Evolutionary conservation across 1,139 yeast genomes (phyloP), one percentile per base, ranked within the genome.

Genomic region (Pichia sp.): DNA sequence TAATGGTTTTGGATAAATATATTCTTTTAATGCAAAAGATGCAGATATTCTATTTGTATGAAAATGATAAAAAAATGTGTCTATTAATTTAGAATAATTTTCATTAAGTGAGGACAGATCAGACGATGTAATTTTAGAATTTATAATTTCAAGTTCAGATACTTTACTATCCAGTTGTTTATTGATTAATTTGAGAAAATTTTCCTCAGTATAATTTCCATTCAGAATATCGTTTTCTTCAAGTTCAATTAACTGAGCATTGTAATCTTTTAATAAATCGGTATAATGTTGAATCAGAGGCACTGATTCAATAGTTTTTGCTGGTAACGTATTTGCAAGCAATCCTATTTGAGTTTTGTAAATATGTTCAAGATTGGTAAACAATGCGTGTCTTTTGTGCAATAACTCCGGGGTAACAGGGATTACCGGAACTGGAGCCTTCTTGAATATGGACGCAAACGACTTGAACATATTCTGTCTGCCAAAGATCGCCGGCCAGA

Each of bases 21-120:
- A 56, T 27, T 52, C 50, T 33, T 52, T 49, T 13, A 56, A 35
- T 27, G 50, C 45, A 37, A 42, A 56, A 0, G 60, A 52, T 2
- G 55, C 46, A 16, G 50, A 41, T 11, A 56, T 50, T 36, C 61
- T 42, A 16, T 47, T 45, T n/a, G 31, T 40, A 39, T 56, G 61
- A 35, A 50, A 56, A 10, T 44, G 35, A 6, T 40, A 42, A 16
- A 56, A 42, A 33, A 56, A 56, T 2, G 23, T 5, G 33, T 56
- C 55, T 11, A 55, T 47, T 8, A 33, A 14, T 7, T 29, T 22
- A 2, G 47, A 35, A 30, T 56, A 55, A 35, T 51, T 35, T 8
- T 36, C 22, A 31, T 50, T 48, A 7, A 56, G 39, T 43, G 51
- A 46, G 19, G 20, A 25, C 6, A 52, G 35, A 39, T 56, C 57